Base-by-base conservation (phyloP, 2,329 filamentous ascomycete species). In the Fusarium goolgardi region DNA sequence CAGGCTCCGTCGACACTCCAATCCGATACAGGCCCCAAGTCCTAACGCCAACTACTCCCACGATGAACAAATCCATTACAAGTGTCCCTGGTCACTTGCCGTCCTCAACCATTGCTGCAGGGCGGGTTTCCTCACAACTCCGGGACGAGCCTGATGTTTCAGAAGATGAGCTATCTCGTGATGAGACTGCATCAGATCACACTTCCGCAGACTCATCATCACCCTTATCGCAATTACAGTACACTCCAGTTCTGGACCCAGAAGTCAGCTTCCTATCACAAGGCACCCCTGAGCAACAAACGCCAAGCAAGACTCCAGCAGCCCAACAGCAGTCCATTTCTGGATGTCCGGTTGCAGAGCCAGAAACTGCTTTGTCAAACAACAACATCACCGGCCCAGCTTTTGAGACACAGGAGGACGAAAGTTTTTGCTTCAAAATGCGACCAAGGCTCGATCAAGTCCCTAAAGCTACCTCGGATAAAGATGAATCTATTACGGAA, bases 351-450 rank as follows among this genome's bases (percentile, higher is more conserved):
- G 27, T 9, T 20, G 8, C 12, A 6, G 27, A 32, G 23, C 15
- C 34, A n/a, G 21, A 34, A 16, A 21, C 39, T 20, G 13, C 20
- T 13, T 18, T 23, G 23, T 21, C 54, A 11, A 31, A 51, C 29
- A 40, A 56, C 23, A 34, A 43, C 23, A 44, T 40, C 27, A 45
- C 18, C 35, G 29, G 41, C 2, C 47, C 52, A 13, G 51, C 56
- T 39, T 65, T 73, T 12, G 63, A 73, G 51, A 78, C 72, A 12
- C 76, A 80, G 43, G 69, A 74, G 60, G 77, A 79, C 40, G 67
- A 72, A 15, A 80, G 75, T 55, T 79, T 79, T 50, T 65, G 69
- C 20, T 79, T 76, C 61, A 77, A 72, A 23, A 71, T 72, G 41
- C 70, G 61, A 8, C 39, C 59, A 29, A 71, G 27, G 45, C 10